Evolutionary conservation across 1,284 basidiomycete genomes (phyloP).

Genomic region (Sanghuangporus sanghuang): DNA sequence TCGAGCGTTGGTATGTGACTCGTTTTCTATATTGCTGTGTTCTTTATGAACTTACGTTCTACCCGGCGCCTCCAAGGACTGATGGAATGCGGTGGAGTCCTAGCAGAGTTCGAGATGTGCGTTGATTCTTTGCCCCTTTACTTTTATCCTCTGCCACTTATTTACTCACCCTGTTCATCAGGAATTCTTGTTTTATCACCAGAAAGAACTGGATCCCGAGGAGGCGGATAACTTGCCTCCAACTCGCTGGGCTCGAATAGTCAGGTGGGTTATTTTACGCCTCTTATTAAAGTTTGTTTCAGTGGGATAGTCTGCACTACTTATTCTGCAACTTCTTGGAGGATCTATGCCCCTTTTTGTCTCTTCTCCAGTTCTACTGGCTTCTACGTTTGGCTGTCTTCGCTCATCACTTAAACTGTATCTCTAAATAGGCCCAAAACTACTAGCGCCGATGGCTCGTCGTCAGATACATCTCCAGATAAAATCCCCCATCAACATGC

Average conservation of each 20-base stretch:
- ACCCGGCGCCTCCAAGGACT: conserved; percentile 43
- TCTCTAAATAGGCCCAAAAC: conserved; percentile 3
- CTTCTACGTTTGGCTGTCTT: conserved; percentile 7
- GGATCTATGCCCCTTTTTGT: background rate
- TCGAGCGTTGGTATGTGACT: conserved; percentile 66
- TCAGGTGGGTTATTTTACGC: conserved; percentile 41
- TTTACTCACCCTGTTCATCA: conserved; percentile 26
- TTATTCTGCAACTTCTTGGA: conserved; percentile 1
- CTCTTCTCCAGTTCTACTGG: background rate
- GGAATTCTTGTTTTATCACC: conserved; percentile 81
- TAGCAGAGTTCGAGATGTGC: conserved; percentile 69
- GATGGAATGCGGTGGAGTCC: conserved; percentile 82
- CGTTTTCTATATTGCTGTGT: conserved; percentile 1
- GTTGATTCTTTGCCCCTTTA: conserved; percentile 24
- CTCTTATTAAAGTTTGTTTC: background rate
- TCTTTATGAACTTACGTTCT: background rate
- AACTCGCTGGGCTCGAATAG: conserved; percentile 71
- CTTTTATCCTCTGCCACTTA: conserved; percentile 8
- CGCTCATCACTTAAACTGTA: background rate
- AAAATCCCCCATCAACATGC: conserved; percentile 22
- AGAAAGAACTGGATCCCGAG: conserved; percentile 63
- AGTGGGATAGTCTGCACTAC: background rate
- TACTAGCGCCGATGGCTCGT: conserved; percentile 24
- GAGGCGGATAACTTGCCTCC: conserved; percentile 61
- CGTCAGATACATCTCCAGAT: conserved; percentile 32